Percentiles rank a stretch among this genome's conserved stretches.
phyloP scores from a whole-genome alignment of 1,284 basidiomycete species.

The Leccinum fallax region DNA sequence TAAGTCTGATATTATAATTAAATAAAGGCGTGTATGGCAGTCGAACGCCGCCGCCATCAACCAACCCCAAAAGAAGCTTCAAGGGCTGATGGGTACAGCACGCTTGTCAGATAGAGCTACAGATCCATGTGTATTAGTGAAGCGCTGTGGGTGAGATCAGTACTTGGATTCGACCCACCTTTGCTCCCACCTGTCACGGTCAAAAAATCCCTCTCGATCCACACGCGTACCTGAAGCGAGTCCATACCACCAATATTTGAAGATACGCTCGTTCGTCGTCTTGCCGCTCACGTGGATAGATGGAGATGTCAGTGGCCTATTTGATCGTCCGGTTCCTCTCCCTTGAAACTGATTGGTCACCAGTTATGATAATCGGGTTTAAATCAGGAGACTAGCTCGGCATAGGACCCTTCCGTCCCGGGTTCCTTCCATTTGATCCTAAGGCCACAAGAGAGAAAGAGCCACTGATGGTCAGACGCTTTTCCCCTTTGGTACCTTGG shows the following conservation, averaged over 20 bases:
- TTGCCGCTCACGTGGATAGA: neutral
- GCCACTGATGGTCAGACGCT: neutral
- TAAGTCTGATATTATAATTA: conserved; percentile 4
- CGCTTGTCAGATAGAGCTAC: neutral
- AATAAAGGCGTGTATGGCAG: neutral
- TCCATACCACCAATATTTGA: neutral
- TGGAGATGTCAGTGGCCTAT: neutral
- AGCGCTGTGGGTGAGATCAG: neutral
- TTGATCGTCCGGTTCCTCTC: neutral
- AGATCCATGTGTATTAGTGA: neutral
- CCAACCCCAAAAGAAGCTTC: conserved; percentile 15
- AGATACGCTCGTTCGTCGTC: neutral
- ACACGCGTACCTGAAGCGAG: conserved; percentile 15
- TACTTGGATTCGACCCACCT: neutral
- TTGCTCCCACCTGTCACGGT: neutral
- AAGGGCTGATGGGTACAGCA: conserved; percentile 10
- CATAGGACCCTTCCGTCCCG: neutral
- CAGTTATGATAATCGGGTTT: neutral
- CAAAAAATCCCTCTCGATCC: conserved; percentile 1
- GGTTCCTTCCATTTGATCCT: conserved; percentile 4
- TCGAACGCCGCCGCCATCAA: conserved; percentile 13
- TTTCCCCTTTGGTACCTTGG: neutral
- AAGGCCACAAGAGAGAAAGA: neutral
- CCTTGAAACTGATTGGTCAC: neutral
- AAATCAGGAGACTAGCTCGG: conserved; percentile 5